These are phyloP conservation scores for Umbelopsis sp. DNA, from an alignment of 371 early-diverging fungal species.

Conservation along the genomic window DNA sequence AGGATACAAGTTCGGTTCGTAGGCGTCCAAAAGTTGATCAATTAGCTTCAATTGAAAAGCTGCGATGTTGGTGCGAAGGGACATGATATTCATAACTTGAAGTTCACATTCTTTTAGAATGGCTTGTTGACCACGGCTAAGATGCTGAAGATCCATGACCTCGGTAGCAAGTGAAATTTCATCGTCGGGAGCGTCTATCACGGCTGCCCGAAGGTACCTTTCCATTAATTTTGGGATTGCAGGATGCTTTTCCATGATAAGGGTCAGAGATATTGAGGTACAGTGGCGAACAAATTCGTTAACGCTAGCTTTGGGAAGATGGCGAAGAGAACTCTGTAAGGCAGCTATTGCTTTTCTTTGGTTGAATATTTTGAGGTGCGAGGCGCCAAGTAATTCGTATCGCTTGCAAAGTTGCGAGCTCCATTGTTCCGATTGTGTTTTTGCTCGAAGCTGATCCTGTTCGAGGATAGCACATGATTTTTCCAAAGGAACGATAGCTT, in stretches of 20 bases:
- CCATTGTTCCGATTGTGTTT: constrained; percentile 27
- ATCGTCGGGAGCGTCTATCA: constrained; percentile 30
- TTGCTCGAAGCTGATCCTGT: constrained; percentile 29
- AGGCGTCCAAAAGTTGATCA: constrained; percentile 32
- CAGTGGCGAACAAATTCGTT: constrained; percentile 33
- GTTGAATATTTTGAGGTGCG: constrained; percentile 34
- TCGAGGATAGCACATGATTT: constrained; percentile 43
- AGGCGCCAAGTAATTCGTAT: constrained; percentile 42
- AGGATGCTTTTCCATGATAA: constrained; percentile 30
- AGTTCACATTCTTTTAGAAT: constrained; percentile 47
- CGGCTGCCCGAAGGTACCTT: constrained; percentile 37
- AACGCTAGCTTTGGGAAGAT: constrained; percentile 33
- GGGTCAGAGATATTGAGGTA: constrained; percentile 26
- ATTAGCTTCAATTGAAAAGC: constrained; percentile 31
- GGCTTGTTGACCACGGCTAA: constrained; percentile 27
- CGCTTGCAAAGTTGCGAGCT: constrained; percentile 43
- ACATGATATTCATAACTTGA: constrained; percentile 29
- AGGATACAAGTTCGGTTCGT: constrained; percentile 29
- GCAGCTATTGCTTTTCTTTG: constrained; percentile 32
- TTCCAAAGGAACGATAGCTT: constrained; percentile 40
- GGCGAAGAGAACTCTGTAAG: constrained; percentile 34
- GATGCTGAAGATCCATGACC: constrained; percentile 22
- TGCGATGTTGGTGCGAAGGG: constrained; percentile 30
- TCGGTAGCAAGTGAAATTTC: constrained; percentile 33
- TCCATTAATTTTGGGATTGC: constrained; percentile 46